Evolutionary conservation across 1,284 basidiomycete genomes (phyloP), one percentile per base, ranked within the genome.

Genomic region (Cryptococcus depauperatus): DNA sequence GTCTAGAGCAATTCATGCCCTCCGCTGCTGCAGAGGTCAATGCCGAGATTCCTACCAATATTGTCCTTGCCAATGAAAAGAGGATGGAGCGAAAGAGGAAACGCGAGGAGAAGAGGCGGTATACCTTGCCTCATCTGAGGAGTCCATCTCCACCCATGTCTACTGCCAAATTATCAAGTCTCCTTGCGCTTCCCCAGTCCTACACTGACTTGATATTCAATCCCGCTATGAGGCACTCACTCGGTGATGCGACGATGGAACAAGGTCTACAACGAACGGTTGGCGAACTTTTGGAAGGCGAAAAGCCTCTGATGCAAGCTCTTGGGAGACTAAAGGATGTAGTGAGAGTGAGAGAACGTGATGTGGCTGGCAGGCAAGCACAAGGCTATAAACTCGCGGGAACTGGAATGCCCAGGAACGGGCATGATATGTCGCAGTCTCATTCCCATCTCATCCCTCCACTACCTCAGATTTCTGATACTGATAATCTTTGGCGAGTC

Each of bases 241-340:
- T 73, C 16, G 70, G 66, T 6, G 58, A 66, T 33, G 69, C 68
- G 37, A 58, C 57, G 41, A 63, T 69, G 52, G 71, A 73, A 51
- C 59, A 56, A 18, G 69, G 68, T 1, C 41, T 73, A 29, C 64
- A 67, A 47, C 46, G 64, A 21, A 71, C 71, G 5, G 66, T 69
- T 0, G 63, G 62, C 26, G 70, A 73, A 41, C 47, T 73, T 22
- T 50, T 73, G 23, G 69, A 73, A 33, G 66, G 68, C 25, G 71
- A 73, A 50, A 70, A 63, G 43, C 64, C 63, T 7, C 46, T 73
- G 26, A 55, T 66, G 54, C 64, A 66, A 46, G 63, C 66, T 19
- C 47, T 71, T 8, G 70, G 71, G 0, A 44, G 64, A 26, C 51
- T 71, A 30, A 57, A 61, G 28, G 65, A 68, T 41, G 61, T 68